Conservation (phyloP, 2,329 filamentous ascomycete genomes). For the Ilyonectria sp. region DNA sequence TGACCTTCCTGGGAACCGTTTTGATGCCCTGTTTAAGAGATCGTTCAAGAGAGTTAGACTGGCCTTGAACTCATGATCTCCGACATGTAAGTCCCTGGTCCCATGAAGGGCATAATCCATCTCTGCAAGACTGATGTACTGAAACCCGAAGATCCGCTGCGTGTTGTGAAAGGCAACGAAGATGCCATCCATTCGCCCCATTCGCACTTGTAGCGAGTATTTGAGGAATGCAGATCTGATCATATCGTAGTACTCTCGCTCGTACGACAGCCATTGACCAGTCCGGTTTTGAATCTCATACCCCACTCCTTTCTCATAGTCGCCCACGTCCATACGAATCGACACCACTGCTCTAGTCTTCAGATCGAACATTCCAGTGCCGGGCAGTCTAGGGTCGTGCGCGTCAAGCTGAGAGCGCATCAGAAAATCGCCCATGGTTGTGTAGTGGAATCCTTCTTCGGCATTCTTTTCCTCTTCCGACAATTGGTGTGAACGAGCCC, state of each 20-base stretch:
- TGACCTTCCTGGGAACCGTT: conserved; percentile 81
- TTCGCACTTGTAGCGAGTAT: conserved; percentile 95
- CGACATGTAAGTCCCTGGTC: conserved; percentile 74
- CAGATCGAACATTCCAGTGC: conserved; percentile 94
- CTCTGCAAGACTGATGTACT: conserved; percentile 89
- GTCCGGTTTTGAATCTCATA: conserved; percentile 87
- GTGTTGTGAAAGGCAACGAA: conserved; percentile 98
- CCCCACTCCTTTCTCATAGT: conserved; percentile 81
- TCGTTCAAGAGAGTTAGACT: conserved; percentile 87
- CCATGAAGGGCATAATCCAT: conserved; percentile 95
- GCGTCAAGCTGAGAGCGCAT: conserved; percentile 97
- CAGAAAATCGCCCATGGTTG: conserved; percentile 87
- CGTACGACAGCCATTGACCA: conserved; percentile 91
- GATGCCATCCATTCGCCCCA: conserved; percentile 98
- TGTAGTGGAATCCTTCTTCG: conserved; percentile 89
- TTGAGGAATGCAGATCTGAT: conserved; percentile 94
- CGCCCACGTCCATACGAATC: conserved; percentile 86
- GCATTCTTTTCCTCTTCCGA: conserved; percentile 79
- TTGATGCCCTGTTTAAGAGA: conserved; percentile 81
- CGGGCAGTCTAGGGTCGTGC: conserved; percentile 86
- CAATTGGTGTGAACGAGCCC: conserved; percentile 76
- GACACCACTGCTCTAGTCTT: conserved; percentile 95
- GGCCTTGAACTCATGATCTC: conserved; percentile 87
- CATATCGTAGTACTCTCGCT: conserved; percentile 98
- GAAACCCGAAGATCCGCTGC: conserved; percentile 95